phyloP scores from a whole-genome alignment of 345 rosid genomes.

The Rhodamnia rubescens region DNA sequence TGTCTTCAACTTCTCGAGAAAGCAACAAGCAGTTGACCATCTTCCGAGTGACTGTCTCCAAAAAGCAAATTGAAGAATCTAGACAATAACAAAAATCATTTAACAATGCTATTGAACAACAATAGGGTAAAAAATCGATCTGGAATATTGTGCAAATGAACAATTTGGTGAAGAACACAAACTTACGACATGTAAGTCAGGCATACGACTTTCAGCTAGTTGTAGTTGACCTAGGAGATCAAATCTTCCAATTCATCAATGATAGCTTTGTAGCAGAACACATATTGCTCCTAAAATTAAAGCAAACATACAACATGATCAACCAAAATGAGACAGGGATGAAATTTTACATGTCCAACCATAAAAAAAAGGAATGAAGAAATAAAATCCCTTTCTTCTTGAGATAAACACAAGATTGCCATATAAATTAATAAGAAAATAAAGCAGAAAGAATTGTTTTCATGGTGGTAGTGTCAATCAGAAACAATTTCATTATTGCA shows the following conservation, averaged over 20 bases:
- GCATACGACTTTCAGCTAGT: conserved; percentile 18
- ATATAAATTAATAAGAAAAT: background rate
- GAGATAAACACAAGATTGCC: background rate
- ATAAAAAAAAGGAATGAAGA: background rate
- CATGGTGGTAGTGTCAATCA: background rate
- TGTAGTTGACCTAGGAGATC: conserved; percentile 12
- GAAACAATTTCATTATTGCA: background rate
- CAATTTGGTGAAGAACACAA: background rate
- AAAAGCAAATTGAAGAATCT: background rate
- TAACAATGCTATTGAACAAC: background rate
- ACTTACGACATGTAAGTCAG: background rate
- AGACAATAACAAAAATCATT: background rate
- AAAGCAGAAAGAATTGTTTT: background rate
- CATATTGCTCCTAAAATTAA: conserved; percentile 56
- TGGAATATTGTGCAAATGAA: background rate
- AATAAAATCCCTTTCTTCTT: background rate
- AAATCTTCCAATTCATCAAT: conserved; percentile 64
- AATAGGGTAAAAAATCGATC: background rate
- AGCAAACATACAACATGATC: background rate
- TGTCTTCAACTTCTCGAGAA: background rate
- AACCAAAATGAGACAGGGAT: background rate
- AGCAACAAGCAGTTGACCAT: background rate
- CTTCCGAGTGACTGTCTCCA: background rate
- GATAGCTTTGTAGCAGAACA: conserved; percentile 65
- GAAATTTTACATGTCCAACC: background rate